Evolutionary conservation across 2,329 filamentous ascomycete genomes (phyloP), one percentile per base, ranked within the genome.

Genomic region (Alternaria brassicicola): DNA sequence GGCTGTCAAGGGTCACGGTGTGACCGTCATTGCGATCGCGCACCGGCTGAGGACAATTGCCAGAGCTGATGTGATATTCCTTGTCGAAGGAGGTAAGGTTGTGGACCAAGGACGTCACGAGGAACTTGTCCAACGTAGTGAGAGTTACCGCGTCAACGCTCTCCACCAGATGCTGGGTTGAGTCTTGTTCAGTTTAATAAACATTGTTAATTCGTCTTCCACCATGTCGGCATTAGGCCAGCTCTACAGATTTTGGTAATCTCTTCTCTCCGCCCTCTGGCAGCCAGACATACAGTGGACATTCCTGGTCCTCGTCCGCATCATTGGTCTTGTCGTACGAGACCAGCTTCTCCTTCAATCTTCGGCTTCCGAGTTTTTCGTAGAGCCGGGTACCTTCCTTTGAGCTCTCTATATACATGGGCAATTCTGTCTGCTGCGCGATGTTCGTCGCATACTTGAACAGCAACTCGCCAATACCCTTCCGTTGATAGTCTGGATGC

Each of bases 131-230:
- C 74, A 80, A 59, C 75, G 81, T 30, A 81, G 78, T 57, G 81
- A 83, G 66, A 81, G 76, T 52, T 84, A 84, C 65, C 78, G 81
- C 26, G 77, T 78, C 10, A 84, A 82, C 69, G 82, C 80, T 19
- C 72, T 83, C 47, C 80, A 82, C 61, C 82, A 84, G 64, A 81
- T 80, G 64, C 51, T 82, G 49, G 78, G 74, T 17, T 76, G 57
- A 65, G 38, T n/a, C 48, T 33, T 50, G 13, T 46, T 58, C n/a
- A 36, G 17, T 10, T 23, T n/a, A 49, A 55, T 60, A 57, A 41
- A 52, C 41, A 51, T 47, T 49, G 13, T 30, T 57, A 42, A 25
- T 41, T 53, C 7, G 5, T 13, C 17, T 52, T 52, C 10, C 13
- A 38, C 23, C 13, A 43, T 46, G 19, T 25, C n/a, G 25, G 10